These are phyloP conservation scores for Corylus americana DNA, from an alignment of 306 rosid species.

Conservation along the genomic window DNA sequence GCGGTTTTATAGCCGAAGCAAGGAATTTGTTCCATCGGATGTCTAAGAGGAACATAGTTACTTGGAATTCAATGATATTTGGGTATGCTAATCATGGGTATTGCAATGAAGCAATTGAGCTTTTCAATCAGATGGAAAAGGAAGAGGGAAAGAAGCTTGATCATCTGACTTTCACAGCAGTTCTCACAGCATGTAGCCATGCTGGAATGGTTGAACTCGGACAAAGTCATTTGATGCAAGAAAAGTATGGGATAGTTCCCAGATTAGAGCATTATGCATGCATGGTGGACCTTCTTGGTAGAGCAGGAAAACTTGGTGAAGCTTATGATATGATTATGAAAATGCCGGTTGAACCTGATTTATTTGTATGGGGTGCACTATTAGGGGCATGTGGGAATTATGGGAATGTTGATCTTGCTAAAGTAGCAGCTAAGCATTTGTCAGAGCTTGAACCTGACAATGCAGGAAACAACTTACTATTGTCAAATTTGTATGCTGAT, in stretches of 20 bases:
- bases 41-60: too few species aligned
- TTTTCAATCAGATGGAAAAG: too few species aligned
- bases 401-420: constrained; percentile 68
- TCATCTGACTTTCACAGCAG: constrained; percentile 43
- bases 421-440: constrained; percentile 62
- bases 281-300: constrained; percentile 50
- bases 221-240: constrained; percentile 34
- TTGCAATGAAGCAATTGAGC: too few species aligned
- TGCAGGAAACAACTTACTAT: constrained; percentile 67
- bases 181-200: too few species aligned
- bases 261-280: constrained; percentile 83
- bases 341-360: constrained; percentile 75
- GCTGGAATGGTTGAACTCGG: too few species aligned
- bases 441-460: constrained; percentile 55
- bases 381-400: constrained; percentile 76
- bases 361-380: constrained; percentile 91
- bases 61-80: constrained; percentile 26
- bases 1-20: constrained; percentile 36
- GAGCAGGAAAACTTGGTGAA: constrained; percentile 58
- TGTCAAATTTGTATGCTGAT: constrained; percentile 67
- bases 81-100: constrained; percentile 60
- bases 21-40: constrained; percentile 27
- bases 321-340: constrained; percentile 58
- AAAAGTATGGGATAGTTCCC: constrained; percentile 54
- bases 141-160: constrained; percentile 27